Conservation (phyloP, 2,329 filamentous ascomycete species). For the Colletotrichum neosansevieriae region DNA sequence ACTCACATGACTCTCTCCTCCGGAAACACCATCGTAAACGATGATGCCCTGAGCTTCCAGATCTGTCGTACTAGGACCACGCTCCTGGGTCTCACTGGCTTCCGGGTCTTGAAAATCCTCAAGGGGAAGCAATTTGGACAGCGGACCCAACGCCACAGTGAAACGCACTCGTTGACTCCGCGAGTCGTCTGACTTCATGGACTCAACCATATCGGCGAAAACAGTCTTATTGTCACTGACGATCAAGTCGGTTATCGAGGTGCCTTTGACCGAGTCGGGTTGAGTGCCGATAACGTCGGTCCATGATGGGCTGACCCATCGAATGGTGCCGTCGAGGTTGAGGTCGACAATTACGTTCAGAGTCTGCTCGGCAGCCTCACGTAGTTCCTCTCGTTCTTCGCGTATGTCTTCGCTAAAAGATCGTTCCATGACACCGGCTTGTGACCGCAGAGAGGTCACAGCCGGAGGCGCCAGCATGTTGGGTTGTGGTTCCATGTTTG, state of each 20-base stretch:
- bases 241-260: conserved; percentile 83
- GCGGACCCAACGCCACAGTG: conserved; percentile 75
- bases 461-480: conserved; percentile 64
- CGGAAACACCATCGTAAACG: conserved; percentile 91
- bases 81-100: conserved; percentile 51
- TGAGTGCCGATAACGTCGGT: conserved; percentile 88
- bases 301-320: conserved; percentile 98
- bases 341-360: conserved; percentile 97
- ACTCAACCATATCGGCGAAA: conserved; percentile 87
- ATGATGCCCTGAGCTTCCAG: conserved; percentile 98
- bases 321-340: conserved; percentile 87
- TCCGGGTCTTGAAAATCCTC: conserved; percentile 55
- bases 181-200: conserved; percentile 92
- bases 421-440: conserved; percentile 68
- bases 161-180: conserved; percentile 92
- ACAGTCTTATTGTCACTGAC: conserved; percentile 80
- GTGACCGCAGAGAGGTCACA: conserved; percentile 64
- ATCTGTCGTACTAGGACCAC: conserved; percentile 71
- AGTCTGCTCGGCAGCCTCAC: conserved; percentile 95
- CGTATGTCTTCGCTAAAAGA: conserved; percentile 89
- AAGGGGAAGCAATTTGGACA: conserved; percentile 71
- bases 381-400: conserved; percentile 92
- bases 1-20: conserved; percentile 90
- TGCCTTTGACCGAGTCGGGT: conserved; percentile 78
- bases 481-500: conserved; percentile 60